Percentiles rank a stretch among this genome's conserved stretches.
Conservation (phyloP, 148 eudicot species). For the Drosera capensis region DNA sequence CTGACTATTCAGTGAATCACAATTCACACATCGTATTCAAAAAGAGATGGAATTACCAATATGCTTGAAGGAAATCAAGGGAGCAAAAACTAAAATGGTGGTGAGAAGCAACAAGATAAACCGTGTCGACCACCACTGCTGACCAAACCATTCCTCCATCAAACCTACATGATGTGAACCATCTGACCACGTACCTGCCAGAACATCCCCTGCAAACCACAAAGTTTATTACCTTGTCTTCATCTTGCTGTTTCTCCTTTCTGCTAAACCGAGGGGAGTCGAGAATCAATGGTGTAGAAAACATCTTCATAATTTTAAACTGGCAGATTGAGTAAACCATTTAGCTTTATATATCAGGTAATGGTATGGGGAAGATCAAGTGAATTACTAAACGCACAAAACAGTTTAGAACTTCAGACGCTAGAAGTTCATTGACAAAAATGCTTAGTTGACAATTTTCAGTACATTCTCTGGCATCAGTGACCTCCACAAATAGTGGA, state of each 20-base stretch:
- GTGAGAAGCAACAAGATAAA: constrained; percentile 34
- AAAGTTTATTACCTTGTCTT: constrained; percentile 3
- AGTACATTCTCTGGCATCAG: too few relatives aligned
- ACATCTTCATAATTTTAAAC: too few relatives aligned
- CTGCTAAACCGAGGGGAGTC: background rate
- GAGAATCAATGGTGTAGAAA: too few relatives aligned
- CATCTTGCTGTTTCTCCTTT: background rate
- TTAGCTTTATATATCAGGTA: too few relatives aligned
- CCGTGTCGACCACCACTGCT: constrained; percentile 52
- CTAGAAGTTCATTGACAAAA: too few relatives aligned
- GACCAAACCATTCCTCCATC: constrained; percentile 67
- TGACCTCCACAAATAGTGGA: too few relatives aligned
- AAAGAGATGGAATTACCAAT: constrained; percentile 30
- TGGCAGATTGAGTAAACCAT: too few relatives aligned
- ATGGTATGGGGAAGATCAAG: too few relatives aligned
- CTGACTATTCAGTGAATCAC: background rate
- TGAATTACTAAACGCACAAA: too few relatives aligned
- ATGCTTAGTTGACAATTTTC: too few relatives aligned
- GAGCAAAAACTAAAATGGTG: constrained; percentile 51
- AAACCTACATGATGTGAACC: constrained; percentile 58
- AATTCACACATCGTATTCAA: too few relatives aligned
- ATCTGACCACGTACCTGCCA: constrained; percentile 50
- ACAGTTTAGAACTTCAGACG: too few relatives aligned
- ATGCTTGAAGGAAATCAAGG: constrained; percentile 47
- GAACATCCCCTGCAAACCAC: constrained; percentile 50